Base-by-base conservation (phyloP, 202 grass and related monocot species). In the Sporobolus alterniflorus region DNA sequence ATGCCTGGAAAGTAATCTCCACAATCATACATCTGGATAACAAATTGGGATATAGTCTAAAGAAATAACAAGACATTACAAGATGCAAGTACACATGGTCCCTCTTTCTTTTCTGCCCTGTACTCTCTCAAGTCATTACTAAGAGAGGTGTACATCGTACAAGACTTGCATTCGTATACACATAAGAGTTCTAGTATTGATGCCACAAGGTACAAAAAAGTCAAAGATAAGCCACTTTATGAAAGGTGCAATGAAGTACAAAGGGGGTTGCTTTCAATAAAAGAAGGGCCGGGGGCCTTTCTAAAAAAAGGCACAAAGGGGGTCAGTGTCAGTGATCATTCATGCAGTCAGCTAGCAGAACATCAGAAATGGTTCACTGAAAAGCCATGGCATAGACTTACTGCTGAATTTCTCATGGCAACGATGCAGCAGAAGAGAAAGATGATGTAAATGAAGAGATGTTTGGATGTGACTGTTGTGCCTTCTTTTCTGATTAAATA, bases 241-340 rank as follows among this genome's bases (percentile, higher is more conserved):
- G 67, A 86, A 82, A 82, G 77, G 71, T 77, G 76, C 56, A 80
- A 34, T 66, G 70, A 81, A 82, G 22, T n/a, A 82, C 65, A 85
- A 55, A 44, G 49, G 47, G 55, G 26, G 4, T 39, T n/a, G n/a
- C n/a, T n/a, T n/a, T n/a, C n/a, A n/a, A n/a, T n/a, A n/a, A n/a
- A n/a, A n/a, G n/a, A n/a, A n/a, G n/a, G n/a, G n/a, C n/a, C n/a
- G n/a, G n/a, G n/a, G n/a, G n/a, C n/a, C n/a, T n/a, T n/a, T n/a
- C n/a, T n/a, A n/a, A n/a, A n/a, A n/a, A n/a, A n/a, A n/a, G n/a
- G n/a, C 28, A 82, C 65, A 85, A 55, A 44, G 49, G 47, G 55
- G 26, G 4, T 39, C 36, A 39, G 36, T 71, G 31, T 78, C 86
- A 61, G 74, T 75, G 64, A 17, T 83, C 80, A 83, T 67, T 77